Evolutionary conservation across 768 basidiomycete genomes (phyloP), one percentile per base, ranked within the genome.

Genomic region (Pisolithus sp.): DNA sequence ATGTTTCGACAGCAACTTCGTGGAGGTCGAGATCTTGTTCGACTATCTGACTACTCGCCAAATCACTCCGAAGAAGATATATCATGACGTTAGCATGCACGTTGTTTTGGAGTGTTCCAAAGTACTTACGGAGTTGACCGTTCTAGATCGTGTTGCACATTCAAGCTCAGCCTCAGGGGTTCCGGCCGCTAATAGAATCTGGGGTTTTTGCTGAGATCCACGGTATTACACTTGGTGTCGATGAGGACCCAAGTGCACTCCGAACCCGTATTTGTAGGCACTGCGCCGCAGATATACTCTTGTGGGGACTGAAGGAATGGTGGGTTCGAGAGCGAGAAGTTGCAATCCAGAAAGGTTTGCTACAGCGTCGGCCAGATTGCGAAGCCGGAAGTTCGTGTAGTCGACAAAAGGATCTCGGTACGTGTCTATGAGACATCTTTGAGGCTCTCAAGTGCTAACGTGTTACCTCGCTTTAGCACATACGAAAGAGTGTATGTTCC

Each of bases 21-120:
- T 88, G 21, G 90, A 93, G 65, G 88, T 89, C 26, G 90, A 92
- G 31, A 80, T 88, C 52, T 80, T 93, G 79, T 70, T 93, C 40
- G 90, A 93, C 63, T 90, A 91, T 66, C 67, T 92, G 41, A 77
- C 79, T 13, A 73, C 74, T 15, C 78, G 83, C 53, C 66, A 76
- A 51, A 66, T 89, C 31, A 79, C 77, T 8, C 86, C 89, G 10
- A 75, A 76, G 48, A 78, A 84, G 59, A 86, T 92, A 39, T 91
- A 92, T 65, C 80, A 81, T 51, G 86, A 90, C 64, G 89, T 86
- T 53, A 50, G 76, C 63, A 17, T 38, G 17, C 47, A n/a, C 17
- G 10, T 7, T 36, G 7, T 42, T n/a, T 24, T 34, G 38, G 4
- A 17, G 24, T 34, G 30, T 46, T 44, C 18, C 26, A 46, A 42